Conservation (phyloP, 352 stramenopile species). For the Globisporangium abappressorium region DNA sequence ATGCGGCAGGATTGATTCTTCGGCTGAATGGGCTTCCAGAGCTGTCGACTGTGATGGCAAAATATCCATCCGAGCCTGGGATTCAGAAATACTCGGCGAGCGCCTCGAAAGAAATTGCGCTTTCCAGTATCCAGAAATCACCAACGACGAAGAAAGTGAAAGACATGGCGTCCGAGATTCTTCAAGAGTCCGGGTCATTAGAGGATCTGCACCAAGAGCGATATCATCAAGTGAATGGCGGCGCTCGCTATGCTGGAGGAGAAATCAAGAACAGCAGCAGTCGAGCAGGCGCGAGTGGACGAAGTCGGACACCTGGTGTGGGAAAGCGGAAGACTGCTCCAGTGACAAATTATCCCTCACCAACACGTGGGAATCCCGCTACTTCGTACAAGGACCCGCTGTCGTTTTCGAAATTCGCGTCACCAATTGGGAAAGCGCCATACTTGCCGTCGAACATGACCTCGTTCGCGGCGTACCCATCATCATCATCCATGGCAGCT, state of each 20-base stretch:
- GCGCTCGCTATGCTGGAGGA: constrained; percentile 4
- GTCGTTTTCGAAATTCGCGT: constrained; percentile 46
- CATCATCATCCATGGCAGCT: constrained; percentile 12
- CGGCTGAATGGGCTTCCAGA: constrained; percentile 60
- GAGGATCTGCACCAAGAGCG: constrained; percentile 31
- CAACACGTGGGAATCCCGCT: constrained; percentile 2
- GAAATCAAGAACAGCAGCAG: constrained; percentile 17
- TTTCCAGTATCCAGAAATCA: constrained; percentile 39
- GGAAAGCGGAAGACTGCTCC: constrained; percentile 31
- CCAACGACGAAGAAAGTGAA: constrained; percentile 34
- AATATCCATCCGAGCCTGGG: constrained; percentile 59
- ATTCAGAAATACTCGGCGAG: constrained; percentile 64
- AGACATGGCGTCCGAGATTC: constrained; percentile 38
- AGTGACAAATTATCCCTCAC: constrained; percentile 8
- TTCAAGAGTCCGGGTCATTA: constrained; percentile 37
- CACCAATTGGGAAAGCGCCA: constrained; percentile 41
- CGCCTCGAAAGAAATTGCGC: constrained; percentile 58
- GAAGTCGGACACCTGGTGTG: constrained; percentile 4
- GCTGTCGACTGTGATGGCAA: constrained; percentile 73
- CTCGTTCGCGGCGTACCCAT: constrained; percentile 15
- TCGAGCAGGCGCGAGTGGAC: constrained; percentile 1
- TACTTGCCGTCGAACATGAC: constrained; percentile 34
- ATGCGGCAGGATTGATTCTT: constrained; percentile 48
- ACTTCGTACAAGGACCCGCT: constrained; percentile 20
- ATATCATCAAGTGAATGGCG: constrained; percentile 12